Base-by-base conservation (phyloP, 2,329 filamentous ascomycete species). In the Phialophora tarda region DNA sequence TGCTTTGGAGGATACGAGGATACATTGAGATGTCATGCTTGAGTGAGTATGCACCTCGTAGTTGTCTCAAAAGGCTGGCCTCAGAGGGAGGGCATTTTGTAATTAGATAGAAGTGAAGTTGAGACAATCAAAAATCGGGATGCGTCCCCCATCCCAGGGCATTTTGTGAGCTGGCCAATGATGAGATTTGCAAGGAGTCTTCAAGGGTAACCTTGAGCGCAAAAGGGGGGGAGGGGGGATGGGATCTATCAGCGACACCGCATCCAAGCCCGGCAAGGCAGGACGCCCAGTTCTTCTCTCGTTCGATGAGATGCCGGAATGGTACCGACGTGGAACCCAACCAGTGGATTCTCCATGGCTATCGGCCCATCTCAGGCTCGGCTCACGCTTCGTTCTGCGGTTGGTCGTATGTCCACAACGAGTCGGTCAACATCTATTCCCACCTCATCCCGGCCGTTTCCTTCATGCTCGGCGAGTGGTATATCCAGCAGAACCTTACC, bases 271-370 rank as follows among this genome's bases (percentile, higher is more conserved):
- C 12, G 34, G 28, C 30, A 67, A 65, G 62, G 65, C 62, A 67
- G 62, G 56, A 61, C 65, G 65, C 47, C 62, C 62, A 65, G 62
- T 62, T 67, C 65, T 68, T 66, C 63, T 68, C 51, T 66, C 65
- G 38, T 68, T 62, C 47, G 30, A 62, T 28, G 59, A 62, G 21
- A 53, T 62, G 47, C 47, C 59, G n/a, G 57, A 59, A 50, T 59
- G 57, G 57, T 50, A 59, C 38, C 34, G 34, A 44, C 55, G 55
- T 58, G 38, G 38, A 59, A 50, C 21, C 14, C 34, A 76, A 75
- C 63, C 30, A 71, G 53, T 74, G 59, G 48, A 75, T 76, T 68
- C 73, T 66, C 53, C 60, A 63, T 66, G 73, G 73, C 54, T 76
- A 75, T 66, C 73, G 74, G 21, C 70, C 72, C 0, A 68, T 71